A percentile compares a stretch with the other conserved stretches of the same genome.
phyloP scores from a whole-genome alignment of 1,284 basidiomycete species.

The Wolfiporia cocos region DNA sequence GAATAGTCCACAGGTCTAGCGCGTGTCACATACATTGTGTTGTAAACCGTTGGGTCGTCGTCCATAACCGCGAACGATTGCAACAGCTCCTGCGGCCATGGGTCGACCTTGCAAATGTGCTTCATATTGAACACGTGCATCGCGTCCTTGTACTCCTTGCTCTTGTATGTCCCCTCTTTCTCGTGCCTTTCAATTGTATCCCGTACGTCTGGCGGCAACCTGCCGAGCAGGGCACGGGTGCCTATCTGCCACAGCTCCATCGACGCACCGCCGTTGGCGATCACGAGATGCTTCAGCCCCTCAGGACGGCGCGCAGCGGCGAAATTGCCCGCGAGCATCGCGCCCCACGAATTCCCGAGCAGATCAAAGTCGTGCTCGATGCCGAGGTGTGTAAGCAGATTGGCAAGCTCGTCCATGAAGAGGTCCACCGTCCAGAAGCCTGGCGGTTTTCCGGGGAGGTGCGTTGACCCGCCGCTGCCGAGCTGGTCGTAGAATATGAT shows the following conservation, averaged over 20 bases:
- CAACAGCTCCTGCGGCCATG: constrained; percentile 16
- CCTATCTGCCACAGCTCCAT: constrained; percentile 22
- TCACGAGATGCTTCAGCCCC: constrained; percentile 27
- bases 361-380: constrained; percentile 24
- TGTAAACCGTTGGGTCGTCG: constrained; percentile 18
- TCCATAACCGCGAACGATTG: constrained; percentile 12
- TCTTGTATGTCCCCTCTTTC: constrained; percentile 1
- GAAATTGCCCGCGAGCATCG: constrained; percentile 24
- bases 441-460: constrained; percentile 23
- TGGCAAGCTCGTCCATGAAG: constrained; percentile 29
- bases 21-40: constrained; percentile 12
- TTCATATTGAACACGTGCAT: constrained; percentile 18
- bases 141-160: constrained; percentile 22
- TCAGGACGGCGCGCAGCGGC: constrained; percentile 17
- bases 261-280: constrained; percentile 23
- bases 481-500: constrained; percentile 34
- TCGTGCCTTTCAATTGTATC: constrained; percentile 9
- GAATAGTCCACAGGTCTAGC: constrained; percentile 12
- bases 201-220: constrained; percentile 18
- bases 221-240: constrained; percentile 15
- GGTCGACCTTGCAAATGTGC: constrained; percentile 21
- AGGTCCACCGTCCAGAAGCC: constrained; percentile 31
- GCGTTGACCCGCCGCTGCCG: constrained; percentile 27
- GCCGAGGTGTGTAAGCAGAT: constrained; percentile 23
- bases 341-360: constrained; percentile 32